A percentile compares a stretch with the other conserved stretches of the same genome.
Conservation (phyloP, 352 stramenopile species). For the Phytophthora tentaculata region DNA sequence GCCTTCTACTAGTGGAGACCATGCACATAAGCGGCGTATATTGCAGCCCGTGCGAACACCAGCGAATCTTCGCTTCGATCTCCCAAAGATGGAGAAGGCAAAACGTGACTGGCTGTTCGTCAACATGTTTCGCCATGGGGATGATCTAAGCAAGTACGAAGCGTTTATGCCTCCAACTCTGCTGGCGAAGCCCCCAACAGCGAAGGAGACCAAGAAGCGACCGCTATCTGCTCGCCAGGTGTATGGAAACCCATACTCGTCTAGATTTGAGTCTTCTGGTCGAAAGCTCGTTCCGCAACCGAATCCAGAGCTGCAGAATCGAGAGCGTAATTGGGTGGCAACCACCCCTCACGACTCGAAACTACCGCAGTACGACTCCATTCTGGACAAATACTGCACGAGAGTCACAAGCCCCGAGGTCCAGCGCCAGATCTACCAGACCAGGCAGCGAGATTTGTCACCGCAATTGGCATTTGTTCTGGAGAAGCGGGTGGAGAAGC, state of each 20-base stretch:
- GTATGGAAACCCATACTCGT: conserved; percentile 19
- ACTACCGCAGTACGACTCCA: conserved; percentile 76
- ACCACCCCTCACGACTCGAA: conserved; percentile 52
- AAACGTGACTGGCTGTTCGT: conserved; percentile 80
- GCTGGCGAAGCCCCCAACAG: conserved; percentile 16
- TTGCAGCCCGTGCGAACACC: conserved; percentile 62
- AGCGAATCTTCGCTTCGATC: conserved; percentile 53
- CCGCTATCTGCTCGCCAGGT: conserved; percentile 32
- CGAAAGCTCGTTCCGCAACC: conserved; percentile 24
- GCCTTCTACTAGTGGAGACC: conserved; percentile 10
- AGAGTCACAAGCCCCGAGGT: conserved; percentile 75
- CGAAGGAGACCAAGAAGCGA: conserved; percentile 15
- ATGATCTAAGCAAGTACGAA: conserved; percentile 73
- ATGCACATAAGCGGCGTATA: conserved; percentile 32
- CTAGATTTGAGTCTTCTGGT: conserved; percentile 7
- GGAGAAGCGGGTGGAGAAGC: conserved; percentile 67
- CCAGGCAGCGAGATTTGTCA: conserved; percentile 60
- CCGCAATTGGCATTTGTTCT: conserved; percentile 76
- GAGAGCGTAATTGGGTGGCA: conserved; percentile 66
- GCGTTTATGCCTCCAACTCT: conserved; percentile 49
- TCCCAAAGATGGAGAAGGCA: conserved; percentile 61
- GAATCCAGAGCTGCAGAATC: conserved; percentile 32
- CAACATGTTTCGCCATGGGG: conserved; percentile 83
- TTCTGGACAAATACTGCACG: conserved; percentile 81
- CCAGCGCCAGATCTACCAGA: conserved; percentile 82